These are phyloP conservation scores for Arctostaphylos glauca DNA, from an alignment of 148 eudicot genomes.

Conservation along the genomic window DNA sequence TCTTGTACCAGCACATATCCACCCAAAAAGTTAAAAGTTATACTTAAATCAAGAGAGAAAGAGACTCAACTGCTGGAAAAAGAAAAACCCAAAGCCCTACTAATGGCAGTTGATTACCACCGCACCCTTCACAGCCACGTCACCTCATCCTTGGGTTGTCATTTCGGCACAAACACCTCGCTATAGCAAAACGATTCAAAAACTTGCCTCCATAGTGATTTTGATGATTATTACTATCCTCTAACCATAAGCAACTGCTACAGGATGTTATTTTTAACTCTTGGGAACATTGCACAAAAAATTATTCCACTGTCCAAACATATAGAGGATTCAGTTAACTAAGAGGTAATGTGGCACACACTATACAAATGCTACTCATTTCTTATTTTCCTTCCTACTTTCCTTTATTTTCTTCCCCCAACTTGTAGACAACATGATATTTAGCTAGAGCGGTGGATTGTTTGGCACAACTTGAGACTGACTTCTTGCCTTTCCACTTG, in stretches of 20 bases:
- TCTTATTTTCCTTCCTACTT: background rate
- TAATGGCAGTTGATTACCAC: background rate
- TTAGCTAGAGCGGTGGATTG: background rate
- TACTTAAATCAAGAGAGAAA: too few relatives aligned
- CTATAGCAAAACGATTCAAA: background rate
- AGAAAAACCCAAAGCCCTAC: too few relatives aligned
- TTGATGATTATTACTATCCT: background rate
- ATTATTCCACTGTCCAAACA: background rate
- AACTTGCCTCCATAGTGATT: background rate
- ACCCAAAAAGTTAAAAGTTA: too few relatives aligned
- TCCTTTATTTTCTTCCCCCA: background rate
- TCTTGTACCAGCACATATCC: too few relatives aligned
- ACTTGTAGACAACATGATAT: background rate
- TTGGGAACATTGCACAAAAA: background rate
- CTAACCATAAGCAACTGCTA: background rate
- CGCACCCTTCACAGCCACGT: background rate
- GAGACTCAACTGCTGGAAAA: too few relatives aligned
- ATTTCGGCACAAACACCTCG: background rate
- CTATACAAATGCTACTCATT: background rate
- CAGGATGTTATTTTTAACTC: background rate
- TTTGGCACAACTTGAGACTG: background rate
- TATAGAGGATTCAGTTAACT: background rate
- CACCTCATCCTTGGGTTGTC: background rate
- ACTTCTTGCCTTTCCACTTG: background rate
- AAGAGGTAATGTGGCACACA: background rate